A percentile compares a stretch with the other conserved stretches of the same genome.
These are phyloP conservation scores for Colletotrichum sp. DNA, from an alignment of 2,329 filamentous ascomycete genomes.

Conservation along the genomic window DNA sequence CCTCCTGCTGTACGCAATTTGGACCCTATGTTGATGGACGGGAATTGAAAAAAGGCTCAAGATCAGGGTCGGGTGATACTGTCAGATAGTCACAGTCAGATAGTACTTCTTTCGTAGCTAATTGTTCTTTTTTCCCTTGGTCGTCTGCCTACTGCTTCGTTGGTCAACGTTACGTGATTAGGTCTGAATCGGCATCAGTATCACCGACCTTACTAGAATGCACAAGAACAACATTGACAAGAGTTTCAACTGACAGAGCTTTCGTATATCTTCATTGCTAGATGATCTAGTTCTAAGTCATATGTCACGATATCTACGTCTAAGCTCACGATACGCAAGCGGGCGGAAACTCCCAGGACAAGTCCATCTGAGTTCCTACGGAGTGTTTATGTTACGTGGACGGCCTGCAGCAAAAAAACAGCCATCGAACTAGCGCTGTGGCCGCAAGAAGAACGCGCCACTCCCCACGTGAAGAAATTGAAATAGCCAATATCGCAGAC, in stretches of 20 bases:
- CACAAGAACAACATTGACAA: too few relatives aligned
- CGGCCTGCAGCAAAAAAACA: not conserved
- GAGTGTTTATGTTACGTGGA: conserved; percentile 4
- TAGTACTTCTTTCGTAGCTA: too few relatives aligned
- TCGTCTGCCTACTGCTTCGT: too few relatives aligned
- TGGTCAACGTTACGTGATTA: too few relatives aligned
- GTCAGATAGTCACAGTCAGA: too few relatives aligned
- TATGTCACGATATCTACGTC: conserved; percentile 13
- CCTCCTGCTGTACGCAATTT: too few relatives aligned
- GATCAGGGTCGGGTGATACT: too few relatives aligned
- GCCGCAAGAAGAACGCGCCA: not conserved
- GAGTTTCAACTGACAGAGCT: not conserved
- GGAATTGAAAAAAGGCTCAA: too few relatives aligned
- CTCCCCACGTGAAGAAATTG: not conserved
- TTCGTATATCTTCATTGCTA: conserved; percentile 16
- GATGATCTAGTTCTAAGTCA: conserved; percentile 9
- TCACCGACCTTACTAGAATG: too few relatives aligned
- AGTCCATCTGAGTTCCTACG: not conserved
- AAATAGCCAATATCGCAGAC: not conserved
- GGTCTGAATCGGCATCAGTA: too few relatives aligned
- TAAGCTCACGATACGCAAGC: conserved; percentile 4
- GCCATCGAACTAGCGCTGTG: not conserved
- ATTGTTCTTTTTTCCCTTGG: too few relatives aligned
- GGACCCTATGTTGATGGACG: too few relatives aligned
- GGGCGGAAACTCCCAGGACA: not conserved